A percentile compares a stretch with the other conserved stretches of the same genome.
These are phyloP conservation scores for Cladosporium halotolerans DNA, from an alignment of 2,329 filamentous ascomycete species.

Conservation along the genomic window DNA sequence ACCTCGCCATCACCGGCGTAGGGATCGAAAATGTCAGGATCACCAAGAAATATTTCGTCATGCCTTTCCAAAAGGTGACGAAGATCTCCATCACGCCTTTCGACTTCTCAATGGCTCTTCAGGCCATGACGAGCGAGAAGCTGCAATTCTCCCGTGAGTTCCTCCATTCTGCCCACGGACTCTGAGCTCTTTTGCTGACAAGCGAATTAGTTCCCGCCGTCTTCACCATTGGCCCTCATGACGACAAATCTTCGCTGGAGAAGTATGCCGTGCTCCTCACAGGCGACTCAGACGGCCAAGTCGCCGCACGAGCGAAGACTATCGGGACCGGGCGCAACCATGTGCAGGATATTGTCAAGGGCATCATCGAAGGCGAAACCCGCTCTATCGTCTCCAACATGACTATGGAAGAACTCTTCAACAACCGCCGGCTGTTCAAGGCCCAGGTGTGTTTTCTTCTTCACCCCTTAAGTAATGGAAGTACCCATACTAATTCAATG, in stretches of 20 bases:
- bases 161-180: not conserved
- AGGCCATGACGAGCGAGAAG: constrained; percentile 87
- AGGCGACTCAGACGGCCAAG: constrained; percentile 48
- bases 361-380: constrained; percentile 84
- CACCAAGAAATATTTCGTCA: constrained; percentile 68
- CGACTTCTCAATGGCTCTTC: constrained; percentile 75
- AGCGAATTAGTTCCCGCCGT: constrained; percentile 59
- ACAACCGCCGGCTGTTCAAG: constrained; percentile 70
- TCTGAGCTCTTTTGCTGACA: not conserved
- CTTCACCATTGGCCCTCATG: constrained; percentile 77
- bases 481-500: constrained; percentile 33
- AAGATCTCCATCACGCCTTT: constrained; percentile 48
- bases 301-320: constrained; percentile 27
- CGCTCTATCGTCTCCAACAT: constrained; percentile 76
- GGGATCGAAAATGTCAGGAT: constrained; percentile 69
- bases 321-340: constrained; percentile 51
- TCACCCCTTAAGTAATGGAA: no score
- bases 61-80: constrained; percentile 58
- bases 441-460: not conserved
- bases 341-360: constrained; percentile 79
- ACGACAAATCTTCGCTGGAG: constrained; percentile 62
- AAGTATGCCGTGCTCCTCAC: constrained; percentile 80
- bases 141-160: constrained; percentile 57
- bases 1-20: constrained; percentile 73
- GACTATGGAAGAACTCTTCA: constrained; percentile 91